phyloP scores from a whole-genome alignment of 2,329 filamentous ascomycete species.

The Scolecobasidium constrictum region DNA sequence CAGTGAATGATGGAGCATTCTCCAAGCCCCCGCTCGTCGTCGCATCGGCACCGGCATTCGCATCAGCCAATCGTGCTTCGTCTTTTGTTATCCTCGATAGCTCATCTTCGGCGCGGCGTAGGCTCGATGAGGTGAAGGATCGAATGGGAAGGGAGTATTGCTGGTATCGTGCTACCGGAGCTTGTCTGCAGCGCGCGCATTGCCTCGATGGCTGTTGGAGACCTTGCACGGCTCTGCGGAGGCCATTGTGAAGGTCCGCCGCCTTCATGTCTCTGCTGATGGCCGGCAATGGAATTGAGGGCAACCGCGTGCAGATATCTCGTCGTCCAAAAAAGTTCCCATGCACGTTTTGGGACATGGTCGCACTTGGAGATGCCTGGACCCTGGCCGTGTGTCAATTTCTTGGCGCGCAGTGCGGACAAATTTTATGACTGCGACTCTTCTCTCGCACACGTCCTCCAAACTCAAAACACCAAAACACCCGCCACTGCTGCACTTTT shows the following conservation, averaged over 20 bases:
- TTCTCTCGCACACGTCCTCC: too few species aligned
- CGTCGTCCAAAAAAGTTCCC: too few species aligned
- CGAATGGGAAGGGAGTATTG: background rate
- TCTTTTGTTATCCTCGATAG: background rate
- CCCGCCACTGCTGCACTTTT: too few species aligned
- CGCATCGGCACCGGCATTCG: background rate
- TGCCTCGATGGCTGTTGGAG: background rate
- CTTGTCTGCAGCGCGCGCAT: background rate
- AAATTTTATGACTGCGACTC: too few species aligned
- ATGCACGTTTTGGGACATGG: too few species aligned
- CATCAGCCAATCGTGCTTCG: background rate
- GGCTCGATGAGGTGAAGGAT: background rate
- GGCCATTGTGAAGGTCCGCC: conserved; percentile 3
- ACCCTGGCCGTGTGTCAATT: too few species aligned
- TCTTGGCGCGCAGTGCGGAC: too few species aligned
- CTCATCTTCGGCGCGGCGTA: background rate
- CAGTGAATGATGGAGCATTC: background rate
- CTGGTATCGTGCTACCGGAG: background rate
- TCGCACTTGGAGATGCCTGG: too few species aligned
- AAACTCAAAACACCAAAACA: too few species aligned
- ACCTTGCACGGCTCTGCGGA: background rate
- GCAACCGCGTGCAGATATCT: background rate
- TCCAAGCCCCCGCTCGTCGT: background rate
- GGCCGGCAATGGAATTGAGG: background rate
- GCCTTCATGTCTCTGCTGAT: too few species aligned